Conservation (phyloP, 306 rosid species). For the Cucumis melo region DNA sequence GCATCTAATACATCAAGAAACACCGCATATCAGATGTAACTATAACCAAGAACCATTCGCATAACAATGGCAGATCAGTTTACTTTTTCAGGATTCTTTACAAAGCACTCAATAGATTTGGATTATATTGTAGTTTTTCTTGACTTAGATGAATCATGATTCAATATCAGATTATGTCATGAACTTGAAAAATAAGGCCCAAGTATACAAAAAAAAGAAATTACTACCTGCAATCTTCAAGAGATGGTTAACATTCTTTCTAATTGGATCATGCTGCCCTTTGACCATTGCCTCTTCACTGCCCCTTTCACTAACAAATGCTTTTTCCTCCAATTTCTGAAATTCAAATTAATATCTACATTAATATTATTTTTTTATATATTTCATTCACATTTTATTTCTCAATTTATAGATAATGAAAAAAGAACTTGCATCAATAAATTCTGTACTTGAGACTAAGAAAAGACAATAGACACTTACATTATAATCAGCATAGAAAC, state of each 20-base stretch:
- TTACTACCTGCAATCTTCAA: conserved; percentile 44
- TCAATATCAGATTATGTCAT: too few relatives aligned
- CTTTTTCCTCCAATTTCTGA: conserved; percentile 30
- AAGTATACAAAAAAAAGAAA: too few relatives aligned
- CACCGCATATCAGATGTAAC: background rate
- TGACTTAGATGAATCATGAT: too few relatives aligned
- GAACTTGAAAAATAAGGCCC: too few relatives aligned
- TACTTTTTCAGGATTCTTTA: background rate
- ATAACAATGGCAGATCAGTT: background rate
- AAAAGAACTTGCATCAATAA: too few relatives aligned
- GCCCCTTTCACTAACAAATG: conserved; percentile 22
- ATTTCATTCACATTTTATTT: too few relatives aligned
- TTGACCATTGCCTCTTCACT: background rate
- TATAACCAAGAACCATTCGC: background rate
- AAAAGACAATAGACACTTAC: conserved; percentile 35
- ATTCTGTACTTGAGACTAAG: too few relatives aligned
- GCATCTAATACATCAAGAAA: background rate
- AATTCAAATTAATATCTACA: background rate
- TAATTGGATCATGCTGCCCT: conserved; percentile 3
- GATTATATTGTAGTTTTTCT: too few relatives aligned
- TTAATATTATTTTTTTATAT: background rate
- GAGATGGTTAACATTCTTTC: conserved; percentile 16
- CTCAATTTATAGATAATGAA: too few relatives aligned
- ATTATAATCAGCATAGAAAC: conserved; percentile 38
- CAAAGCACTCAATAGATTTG: background rate